Percentiles rank a stretch among this genome's conserved stretches.
Conservation (phyloP, 371 early-diverging fungal species). For the Mortierella sp. region DNA sequence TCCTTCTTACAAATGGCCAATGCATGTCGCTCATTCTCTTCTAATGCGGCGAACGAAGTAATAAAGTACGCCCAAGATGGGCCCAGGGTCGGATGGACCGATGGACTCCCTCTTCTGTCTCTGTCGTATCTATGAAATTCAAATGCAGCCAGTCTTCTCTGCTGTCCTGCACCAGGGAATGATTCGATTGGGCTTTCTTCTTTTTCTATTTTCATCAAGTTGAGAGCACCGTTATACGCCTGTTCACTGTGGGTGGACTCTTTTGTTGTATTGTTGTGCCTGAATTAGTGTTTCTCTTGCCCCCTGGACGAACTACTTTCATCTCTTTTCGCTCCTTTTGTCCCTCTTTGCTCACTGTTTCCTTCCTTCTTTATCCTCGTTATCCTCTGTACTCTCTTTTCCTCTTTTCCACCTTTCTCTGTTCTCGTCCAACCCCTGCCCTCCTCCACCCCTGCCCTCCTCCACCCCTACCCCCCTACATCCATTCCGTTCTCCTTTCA, state of each 20-base stretch:
- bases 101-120: background rate
- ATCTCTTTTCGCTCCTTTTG: background rate
- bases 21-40: no score
- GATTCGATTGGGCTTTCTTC: background rate
- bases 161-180: background rate
- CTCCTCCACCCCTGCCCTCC: background rate
- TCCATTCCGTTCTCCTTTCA: background rate
- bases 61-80: background rate
- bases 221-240: background rate
- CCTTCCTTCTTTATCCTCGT: background rate
- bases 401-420: background rate
- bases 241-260: background rate
- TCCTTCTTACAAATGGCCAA: no score
- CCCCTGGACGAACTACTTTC: background rate
- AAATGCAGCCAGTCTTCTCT: background rate
- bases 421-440: no score
- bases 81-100: background rate
- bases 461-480: background rate
- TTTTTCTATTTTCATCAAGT: background rate
- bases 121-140: background rate
- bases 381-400: background rate
- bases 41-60: no score
- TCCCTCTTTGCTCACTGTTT: background rate
- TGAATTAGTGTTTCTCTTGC: background rate
- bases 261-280: background rate